Base-by-base conservation (phyloP, 352 stramenopile genomes). In the Peronosclerospora sorghi region DNA sequence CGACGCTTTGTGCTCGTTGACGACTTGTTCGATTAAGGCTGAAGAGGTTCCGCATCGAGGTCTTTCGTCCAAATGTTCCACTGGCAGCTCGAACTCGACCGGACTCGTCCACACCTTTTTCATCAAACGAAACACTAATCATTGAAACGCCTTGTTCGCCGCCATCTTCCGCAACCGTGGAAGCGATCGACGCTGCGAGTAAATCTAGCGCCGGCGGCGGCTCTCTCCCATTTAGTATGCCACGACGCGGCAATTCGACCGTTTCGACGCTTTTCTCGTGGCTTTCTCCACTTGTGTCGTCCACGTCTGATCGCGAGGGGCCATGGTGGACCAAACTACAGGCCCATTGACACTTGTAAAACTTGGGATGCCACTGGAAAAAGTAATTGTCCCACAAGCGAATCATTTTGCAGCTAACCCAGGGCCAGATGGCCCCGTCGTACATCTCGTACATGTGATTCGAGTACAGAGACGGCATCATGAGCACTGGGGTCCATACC, bases 331-430 rank as follows among this genome's bases (percentile, higher is more conserved):
- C 40, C 41, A 80, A 67, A 41, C 56, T 83, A 32, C 68, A 73
- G 1, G 74, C 68, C 73, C 76, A 88, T 20, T 76, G 67, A 41
- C 73, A 86, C 24, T 83, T 81, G 52, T 80, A 69, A 54, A 77
- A 90, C 55, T 86, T 86, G 6, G 77, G 74, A 41, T 90, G 77
- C 73, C 73, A 87, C 44, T 92, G 80, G 43, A 92, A 83, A 39
- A 88, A 92, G 39, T 89, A 92, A 26, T 66, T 61, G 5, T 87
- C 75, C 80, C 80, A 92, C 6, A 92, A 35, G 27, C 61, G 64
- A 46, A 92, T 67, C 73, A 86, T 87, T 42, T 88, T 79, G 35
- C 62, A 67, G 21, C 73, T 80, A 1, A 73, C 74, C 80, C 80
- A 92, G 1, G 78, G 74, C 80, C 80, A 92, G 39, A 89, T 76